Evolutionary conservation across 23 red algal species (phyloP), one percentile per base, ranked within the genome.

Genomic region (Gracilaria domingensis): DNA sequence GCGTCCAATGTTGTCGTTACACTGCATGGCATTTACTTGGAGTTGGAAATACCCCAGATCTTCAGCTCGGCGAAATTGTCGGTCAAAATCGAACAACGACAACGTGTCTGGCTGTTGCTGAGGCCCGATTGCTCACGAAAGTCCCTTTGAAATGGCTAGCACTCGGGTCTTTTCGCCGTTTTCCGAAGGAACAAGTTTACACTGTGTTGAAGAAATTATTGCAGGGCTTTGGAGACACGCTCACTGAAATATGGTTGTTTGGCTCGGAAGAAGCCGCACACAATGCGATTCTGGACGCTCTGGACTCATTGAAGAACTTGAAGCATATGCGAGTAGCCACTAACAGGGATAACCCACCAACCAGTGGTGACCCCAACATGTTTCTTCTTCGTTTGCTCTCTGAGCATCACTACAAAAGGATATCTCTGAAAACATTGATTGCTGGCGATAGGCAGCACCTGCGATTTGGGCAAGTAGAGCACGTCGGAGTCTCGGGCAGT

Each of bases 271-370:
- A 73, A 44, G 67, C 67, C 23, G 67, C 67, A 20, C 38, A 73
- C 28, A 73, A 42, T 73, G 67, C 67, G 6, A 44, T 73, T 73
- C 16, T 73, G 35, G 67, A 73, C 44, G 6, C 67, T 2, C 67
- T 73, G 42, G 67, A 73, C 44, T 44, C 33, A n/a, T 35, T 73
- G 67, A 44, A 40, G 35, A 44, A 37, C 34, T 9, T 73, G 5
- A 73, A 44, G 28, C 67, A 73, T 29, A 73, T 73, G 67, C 67
- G 67, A 20, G 67, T 73, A 37, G 67, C 67, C 38, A 73, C 67
- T 5, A 73, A 73, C 67, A 37, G 44, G 28, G 28, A 40, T 35
- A 23, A 2, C 20, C 23, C 67, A 40, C 36, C 1, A 73, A 11
- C 67, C 33, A 23, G 67, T 23, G 67, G 67, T 29, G 67, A 73